Evolutionary conservation across 2,329 filamentous ascomycete genomes (phyloP), one percentile per base, ranked within the genome.

Genomic region (Rhytidhysteron rufulum): DNA sequence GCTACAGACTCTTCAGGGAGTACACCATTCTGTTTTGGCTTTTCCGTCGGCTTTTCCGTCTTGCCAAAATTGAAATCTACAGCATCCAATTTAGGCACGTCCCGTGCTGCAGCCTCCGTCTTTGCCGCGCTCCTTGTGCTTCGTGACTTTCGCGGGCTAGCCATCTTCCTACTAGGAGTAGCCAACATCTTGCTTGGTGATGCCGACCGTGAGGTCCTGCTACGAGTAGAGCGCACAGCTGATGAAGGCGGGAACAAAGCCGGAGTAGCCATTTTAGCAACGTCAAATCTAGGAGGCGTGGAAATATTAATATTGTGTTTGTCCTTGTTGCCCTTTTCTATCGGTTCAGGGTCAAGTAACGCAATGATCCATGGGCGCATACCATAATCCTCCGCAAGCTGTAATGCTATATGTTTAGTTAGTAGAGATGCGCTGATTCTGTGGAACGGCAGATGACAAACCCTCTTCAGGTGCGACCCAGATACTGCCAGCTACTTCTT

Each of bases 401-500:
- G 71, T 32, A 98, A 77, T 25, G 93, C 93, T 80, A 80, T 69
- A 46, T 34, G n/a, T 31, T 7, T 43, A n/a, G n/a, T n/a, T n/a
- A n/a, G n/a, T n/a, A n/a, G n/a, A n/a, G n/a, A n/a, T n/a, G n/a
- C n/a, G n/a, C n/a, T n/a, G n/a, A n/a, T n/a, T n/a, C n/a, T n/a
- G n/a, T n/a, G n/a, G n/a, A n/a, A n/a, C n/a, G n/a, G 31, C 31
- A 24, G 31, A 34, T 30, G 21, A 58, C 58, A 43, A 71, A 85
- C 81, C 81, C 62, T 79, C 72, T 50, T 84, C 76, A 5, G 91
- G 89, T 34, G 88, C 82, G 37, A 97, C 90, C 93, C 93, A 98
- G 38, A 98, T 82, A 65, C 96, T 98, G 33, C 93, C 93, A 19
- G 93, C 93, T 21, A 93, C 89, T 73, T 97, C 93, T 61, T 97